These are phyloP conservation scores for Pezicula radicicola DNA, from an alignment of 2,329 filamentous ascomycete species.

Conservation along the genomic window DNA sequence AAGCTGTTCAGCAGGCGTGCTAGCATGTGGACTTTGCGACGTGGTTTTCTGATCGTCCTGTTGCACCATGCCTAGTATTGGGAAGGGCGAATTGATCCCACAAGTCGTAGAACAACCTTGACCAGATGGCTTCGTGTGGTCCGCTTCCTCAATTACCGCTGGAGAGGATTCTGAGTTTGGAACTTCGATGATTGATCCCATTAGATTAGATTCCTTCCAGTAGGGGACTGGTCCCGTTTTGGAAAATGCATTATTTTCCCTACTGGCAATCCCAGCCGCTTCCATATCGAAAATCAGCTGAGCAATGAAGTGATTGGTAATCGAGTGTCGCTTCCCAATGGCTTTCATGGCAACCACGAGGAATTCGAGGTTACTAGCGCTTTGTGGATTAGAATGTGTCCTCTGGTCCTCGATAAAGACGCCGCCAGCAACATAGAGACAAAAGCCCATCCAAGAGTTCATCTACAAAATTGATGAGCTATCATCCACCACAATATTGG, in stretches of 20 bases:
- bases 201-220: neutral
- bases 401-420: conserved; percentile 80
- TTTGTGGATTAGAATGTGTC: conserved; percentile 12
- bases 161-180: no score
- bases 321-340: conserved; percentile 67
- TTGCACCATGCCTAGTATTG: no score
- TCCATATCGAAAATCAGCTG: conserved; percentile 83
- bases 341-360: conserved; percentile 76
- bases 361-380: conserved; percentile 61
- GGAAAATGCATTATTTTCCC: neutral
- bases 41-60: no score
- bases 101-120: no score
- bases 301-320: conserved; percentile 81
- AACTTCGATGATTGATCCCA: neutral
- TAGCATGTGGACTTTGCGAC: no score
- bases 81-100: no score
- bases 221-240: neutral
- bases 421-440: conserved; percentile 79
- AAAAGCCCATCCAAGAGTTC: conserved; percentile 77
- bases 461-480: conserved; percentile 43
- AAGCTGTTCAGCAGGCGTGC: neutral
- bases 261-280: conserved; percentile 8
- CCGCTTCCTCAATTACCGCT: no score
- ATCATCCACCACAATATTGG: conserved; percentile 2
- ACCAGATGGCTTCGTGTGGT: no score